Evolutionary conservation across 192 early-diverging fungal species (phyloP).

Genomic region (Coemansia sp.): DNA sequence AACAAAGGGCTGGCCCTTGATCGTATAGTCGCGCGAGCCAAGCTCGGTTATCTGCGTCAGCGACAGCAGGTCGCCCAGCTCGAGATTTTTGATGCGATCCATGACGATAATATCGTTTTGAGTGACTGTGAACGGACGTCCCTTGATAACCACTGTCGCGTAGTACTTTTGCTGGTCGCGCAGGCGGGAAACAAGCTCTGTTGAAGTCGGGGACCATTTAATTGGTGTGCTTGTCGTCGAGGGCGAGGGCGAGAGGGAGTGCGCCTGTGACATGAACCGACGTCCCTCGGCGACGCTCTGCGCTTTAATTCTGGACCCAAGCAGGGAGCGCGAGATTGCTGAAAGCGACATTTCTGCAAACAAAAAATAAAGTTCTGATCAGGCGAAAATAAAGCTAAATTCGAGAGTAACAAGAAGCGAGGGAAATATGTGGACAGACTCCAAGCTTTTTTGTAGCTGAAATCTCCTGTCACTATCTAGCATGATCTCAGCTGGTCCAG

Average conservation of each 20-base stretch:
- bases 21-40: constrained; percentile 76
- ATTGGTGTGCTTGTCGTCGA: constrained; percentile 13
- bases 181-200: constrained; percentile 48
- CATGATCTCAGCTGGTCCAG: too few relatives aligned
- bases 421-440: too few relatives aligned
- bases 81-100: constrained; percentile 78
- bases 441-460: too few relatives aligned
- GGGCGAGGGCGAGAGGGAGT: too few relatives aligned
- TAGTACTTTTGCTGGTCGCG: constrained; percentile 72
- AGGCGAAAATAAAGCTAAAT: not conserved
- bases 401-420: too few relatives aligned
- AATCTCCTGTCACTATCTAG: too few relatives aligned
- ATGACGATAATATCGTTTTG: constrained; percentile 86
- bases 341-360: constrained; percentile 11
- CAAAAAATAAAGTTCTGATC: constrained; percentile 6
- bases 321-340: constrained; percentile 5
- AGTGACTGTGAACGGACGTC: constrained; percentile 83
- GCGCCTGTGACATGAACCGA: not conserved
- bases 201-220: constrained; percentile 33
- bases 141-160: constrained; percentile 86
- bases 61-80: constrained; percentile 82
- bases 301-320: constrained; percentile 2
- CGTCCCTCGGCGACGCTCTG: not conserved
- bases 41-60: constrained; percentile 88
- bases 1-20: constrained; percentile 86